Evolutionary conservation across 2,329 filamentous ascomycete genomes (phyloP), one percentile per base, ranked within the genome.

Genomic region (Fusarium siculi): DNA sequence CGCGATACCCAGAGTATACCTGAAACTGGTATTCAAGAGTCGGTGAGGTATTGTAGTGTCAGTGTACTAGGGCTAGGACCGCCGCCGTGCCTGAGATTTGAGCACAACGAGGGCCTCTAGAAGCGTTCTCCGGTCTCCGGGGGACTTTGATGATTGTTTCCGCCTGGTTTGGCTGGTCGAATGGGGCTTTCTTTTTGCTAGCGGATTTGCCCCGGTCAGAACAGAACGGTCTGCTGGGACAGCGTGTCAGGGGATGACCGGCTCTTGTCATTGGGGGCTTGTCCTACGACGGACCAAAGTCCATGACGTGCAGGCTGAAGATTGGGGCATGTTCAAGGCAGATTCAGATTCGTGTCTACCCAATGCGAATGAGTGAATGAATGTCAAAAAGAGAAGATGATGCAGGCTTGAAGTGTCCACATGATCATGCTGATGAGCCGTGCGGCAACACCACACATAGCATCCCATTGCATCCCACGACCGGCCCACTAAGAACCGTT

Each of bases 111-210:
- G 68, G 64, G 28, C 52, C 54, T 65, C 63, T 56, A 61, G 60
- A 63, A 74, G 60, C 49, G 72, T 63, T 73, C 65, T 72, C 49
- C 60, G 72, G 30, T 36, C 42, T n/a, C 55, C 23, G 23, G 32
- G 47, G 72, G 44, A 40, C 56, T 66, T 54, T 66, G 60, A 54
- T 60, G 52, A n/a, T 63, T 73, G 72, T 74, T 74, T 74, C 72
- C 72, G 71, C 63, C 62, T 58, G 60, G 68, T 49, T 57, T 43
- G 57, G 68, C 52, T 60, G 67, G 63, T 66, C 56, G 53, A 72
- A 69, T 32, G 55, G 46, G 71, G 70, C 62, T 53, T 64, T 73
- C 42, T 32, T 60, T 28, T 15, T 73, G 43, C 50, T 67, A 73
- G 62, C 43, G 42, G 52, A 46, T 50, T 44, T 49, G 61, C 49